Evolutionary conservation across 768 basidiomycete genomes (phyloP), one percentile per base, ranked within the genome.

Genomic region (Pisolithus orientalis): DNA sequence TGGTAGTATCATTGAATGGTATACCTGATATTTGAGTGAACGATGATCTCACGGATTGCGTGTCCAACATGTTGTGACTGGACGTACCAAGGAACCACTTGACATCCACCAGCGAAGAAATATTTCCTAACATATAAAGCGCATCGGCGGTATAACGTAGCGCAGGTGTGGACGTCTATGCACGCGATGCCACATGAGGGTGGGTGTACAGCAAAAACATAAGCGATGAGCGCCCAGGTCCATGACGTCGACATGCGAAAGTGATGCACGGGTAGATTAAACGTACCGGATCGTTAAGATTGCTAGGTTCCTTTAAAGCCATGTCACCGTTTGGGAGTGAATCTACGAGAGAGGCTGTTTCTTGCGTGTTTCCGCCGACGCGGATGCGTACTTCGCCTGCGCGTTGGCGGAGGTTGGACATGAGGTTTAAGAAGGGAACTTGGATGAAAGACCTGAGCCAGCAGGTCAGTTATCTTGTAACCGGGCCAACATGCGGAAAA

Each of bases 331-430:
- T 57, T 7, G 56, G 52, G 11, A 70, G 57, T 16, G 55, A 57
- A 7, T 54, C 51, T 16, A 63, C 68, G 16, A 70, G 57, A n/a
- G 63, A 60, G 32, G 63, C 65, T 14, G 57, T 69, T 52, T 80
- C 79, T 58, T 80, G 79, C 10, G 72, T 72, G 63, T 80, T 80
- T 29, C 79, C 79, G 24, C 79, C 79, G 14, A 80, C 68, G 24
- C 75, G 65, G 27, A 77, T 60, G 43, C 69, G 57, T 9, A 77
- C 75, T 17, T 63, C 58, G 1, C 77, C 77, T 5, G 70, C 75
- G 28, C 77, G 64, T 55, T 69, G 65, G n/a, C 70, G 68, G 44
- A 79, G 66, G 53, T 73, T 71, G n/a, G 68, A 71, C 60, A 70
- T 65, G 59, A 68, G 73, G 58, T 80, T 80, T 37, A 80, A 65